Percentiles rank a stretch among this genome's conserved stretches.
phyloP scores from a whole-genome alignment of 345 rosid genomes.

The Eucalyptus grandis region DNA sequence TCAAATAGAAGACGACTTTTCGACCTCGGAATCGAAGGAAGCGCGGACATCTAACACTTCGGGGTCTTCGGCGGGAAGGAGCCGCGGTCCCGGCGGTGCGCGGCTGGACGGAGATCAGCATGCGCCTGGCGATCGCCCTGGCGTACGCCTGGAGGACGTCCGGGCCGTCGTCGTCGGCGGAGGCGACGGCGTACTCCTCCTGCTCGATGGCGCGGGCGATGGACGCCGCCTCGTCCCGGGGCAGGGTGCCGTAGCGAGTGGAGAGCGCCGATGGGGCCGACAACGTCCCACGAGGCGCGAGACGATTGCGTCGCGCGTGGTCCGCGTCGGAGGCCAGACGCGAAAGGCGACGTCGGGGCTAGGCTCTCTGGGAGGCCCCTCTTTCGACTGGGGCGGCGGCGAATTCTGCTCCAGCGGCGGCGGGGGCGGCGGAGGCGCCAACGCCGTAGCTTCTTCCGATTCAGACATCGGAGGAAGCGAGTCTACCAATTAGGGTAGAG shows the following conservation, averaged over 20 bases:
- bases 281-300: slow-evolving; percentile 5
- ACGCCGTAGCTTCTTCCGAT: not conserved
- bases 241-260: not conserved
- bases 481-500: not conserved
- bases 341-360: not conserved
- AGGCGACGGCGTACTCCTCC: not conserved
- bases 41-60: not conserved
- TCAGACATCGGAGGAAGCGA: not conserved
- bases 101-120: not conserved
- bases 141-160: slow-evolving; percentile 10
- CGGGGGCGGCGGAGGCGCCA: not conserved
- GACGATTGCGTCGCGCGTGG: slow-evolving; percentile 10
- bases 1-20: not conserved
- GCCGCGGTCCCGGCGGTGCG: not conserved
- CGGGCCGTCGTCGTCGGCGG: not conserved
- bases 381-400: not conserved
- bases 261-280: not conserved
- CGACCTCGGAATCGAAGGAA: not conserved
- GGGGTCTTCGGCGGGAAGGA: not conserved
- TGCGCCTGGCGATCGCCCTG: slow-evolving; percentile 6
- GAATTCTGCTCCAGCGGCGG: not conserved
- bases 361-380: not conserved
- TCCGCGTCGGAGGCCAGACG: slow-evolving; percentile 13
- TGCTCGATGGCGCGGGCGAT: slow-evolving; percentile 3
- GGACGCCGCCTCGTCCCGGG: not conserved